Percentiles rank a stretch among this genome's conserved stretches.
Evolutionary conservation across 1,284 basidiomycete genomes (phyloP).

Genomic region (Leucoagaricus sp.): DNA sequence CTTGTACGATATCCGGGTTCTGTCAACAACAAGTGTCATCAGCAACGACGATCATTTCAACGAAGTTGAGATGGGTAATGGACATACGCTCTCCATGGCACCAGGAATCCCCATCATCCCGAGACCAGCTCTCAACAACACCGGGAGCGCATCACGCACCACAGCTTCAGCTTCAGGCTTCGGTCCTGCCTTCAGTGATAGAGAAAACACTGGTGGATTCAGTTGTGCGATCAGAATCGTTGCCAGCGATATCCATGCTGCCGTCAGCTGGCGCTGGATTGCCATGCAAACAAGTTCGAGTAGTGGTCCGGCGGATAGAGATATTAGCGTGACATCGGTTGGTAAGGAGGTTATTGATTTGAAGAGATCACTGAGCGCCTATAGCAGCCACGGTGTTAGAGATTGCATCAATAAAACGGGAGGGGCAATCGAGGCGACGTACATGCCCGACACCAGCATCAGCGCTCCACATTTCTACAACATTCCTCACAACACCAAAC

Average conservation of each 20-base stretch:
- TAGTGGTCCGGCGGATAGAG: constrained; percentile 76
- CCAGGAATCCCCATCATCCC: constrained; percentile 54
- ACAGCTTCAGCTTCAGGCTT: constrained; percentile 42
- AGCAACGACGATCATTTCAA: neutral
- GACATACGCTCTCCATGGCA: constrained; percentile 70
- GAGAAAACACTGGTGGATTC: constrained; percentile 64
- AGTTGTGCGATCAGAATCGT: constrained; percentile 79
- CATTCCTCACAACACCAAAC: constrained; percentile 55
- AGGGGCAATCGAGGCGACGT: constrained; percentile 27
- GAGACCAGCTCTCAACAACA: constrained; percentile 66
- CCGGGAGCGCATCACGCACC: constrained; percentile 55
- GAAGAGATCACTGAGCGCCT: constrained; percentile 81
- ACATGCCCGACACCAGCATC: constrained; percentile 81
- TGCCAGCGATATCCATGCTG: constrained; percentile 82
- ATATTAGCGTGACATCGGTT: constrained; percentile 73
- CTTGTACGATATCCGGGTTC: constrained; percentile 89
- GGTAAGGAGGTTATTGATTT: constrained; percentile 79
- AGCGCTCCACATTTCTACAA: constrained; percentile 67
- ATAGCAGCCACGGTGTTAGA: constrained; percentile 12
- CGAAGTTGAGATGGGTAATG: neutral
- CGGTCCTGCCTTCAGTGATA: constrained; percentile 38
- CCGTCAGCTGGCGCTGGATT: constrained; percentile 71
- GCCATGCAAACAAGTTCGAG: constrained; percentile 79
- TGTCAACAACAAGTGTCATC: constrained; percentile 26
- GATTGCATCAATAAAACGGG: neutral